These are phyloP conservation scores for Gossypium davidsonii DNA, from an alignment of 441 rosid genomes.

Conservation along the genomic window DNA sequence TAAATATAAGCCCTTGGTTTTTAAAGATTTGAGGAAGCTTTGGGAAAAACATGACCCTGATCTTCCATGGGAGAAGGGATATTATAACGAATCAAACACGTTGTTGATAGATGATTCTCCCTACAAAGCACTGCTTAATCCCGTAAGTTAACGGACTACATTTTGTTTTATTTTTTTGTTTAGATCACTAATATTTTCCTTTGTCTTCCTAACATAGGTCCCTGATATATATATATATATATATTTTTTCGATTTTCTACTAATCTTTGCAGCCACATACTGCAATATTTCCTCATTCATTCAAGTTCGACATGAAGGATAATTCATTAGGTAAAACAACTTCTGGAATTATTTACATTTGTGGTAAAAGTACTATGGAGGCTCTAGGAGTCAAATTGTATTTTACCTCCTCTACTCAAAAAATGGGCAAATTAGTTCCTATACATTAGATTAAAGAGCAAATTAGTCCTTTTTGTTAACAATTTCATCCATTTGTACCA, in stretches of 20 bases:
- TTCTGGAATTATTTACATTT: background rate
- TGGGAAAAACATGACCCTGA: conserved; percentile 62
- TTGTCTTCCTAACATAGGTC: background rate
- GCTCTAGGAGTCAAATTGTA: too few relatives aligned
- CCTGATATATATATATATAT: background rate
- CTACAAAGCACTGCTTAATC: conserved; percentile 85
- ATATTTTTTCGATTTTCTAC: background rate
- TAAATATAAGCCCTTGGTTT: conserved; percentile 54
- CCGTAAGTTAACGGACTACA: conserved; percentile 42
- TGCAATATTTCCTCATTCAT: conserved; percentile 72
- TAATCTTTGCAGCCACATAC: conserved; percentile 46
- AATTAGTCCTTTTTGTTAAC: too few relatives aligned
- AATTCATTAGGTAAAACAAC: conserved; percentile 51
- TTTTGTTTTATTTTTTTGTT: background rate
- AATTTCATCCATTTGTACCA: too few relatives aligned
- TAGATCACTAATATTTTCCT: background rate
- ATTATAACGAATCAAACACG: conserved; percentile 66
- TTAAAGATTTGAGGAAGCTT: conserved; percentile 64
- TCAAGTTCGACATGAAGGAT: conserved; percentile 42
- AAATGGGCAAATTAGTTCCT: too few relatives aligned
- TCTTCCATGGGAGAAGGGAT: conserved; percentile 63
- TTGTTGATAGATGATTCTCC: conserved; percentile 85
- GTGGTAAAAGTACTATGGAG: too few relatives aligned
- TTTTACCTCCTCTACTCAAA: too few relatives aligned
- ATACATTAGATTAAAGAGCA: too few relatives aligned